Conservation (phyloP, 805 yeast genomes). For the Nakazawaea wickerhamii region DNA sequence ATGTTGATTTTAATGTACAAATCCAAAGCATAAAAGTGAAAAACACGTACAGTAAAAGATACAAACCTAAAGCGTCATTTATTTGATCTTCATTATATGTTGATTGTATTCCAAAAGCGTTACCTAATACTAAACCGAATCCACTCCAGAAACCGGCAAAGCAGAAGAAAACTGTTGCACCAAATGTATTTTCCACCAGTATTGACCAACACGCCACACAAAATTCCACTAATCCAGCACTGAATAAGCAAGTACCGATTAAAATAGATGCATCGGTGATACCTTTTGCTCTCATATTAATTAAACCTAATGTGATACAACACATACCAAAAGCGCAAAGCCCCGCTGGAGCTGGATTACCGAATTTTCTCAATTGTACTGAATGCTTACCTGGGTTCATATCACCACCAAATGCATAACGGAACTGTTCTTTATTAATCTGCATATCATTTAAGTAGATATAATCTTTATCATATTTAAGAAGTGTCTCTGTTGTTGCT, state of each 20-base stretch:
- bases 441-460: constrained; percentile 36
- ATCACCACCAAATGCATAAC: constrained; percentile 61
- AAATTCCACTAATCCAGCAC: constrained; percentile 44
- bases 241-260: constrained; percentile 65
- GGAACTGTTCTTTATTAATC: constrained; percentile 49
- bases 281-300: constrained; percentile 39
- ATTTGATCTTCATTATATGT: constrained; percentile 34
- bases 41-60: constrained; percentile 45
- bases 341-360: constrained; percentile 54
- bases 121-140: constrained; percentile 39
- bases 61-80: constrained; percentile 41
- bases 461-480: constrained; percentile 31
- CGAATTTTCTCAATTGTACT: constrained; percentile 21
- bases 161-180: constrained; percentile 44
- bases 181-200: constrained; percentile 48
- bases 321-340: constrained; percentile 42
- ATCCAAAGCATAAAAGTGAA: constrained; percentile 41
- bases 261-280: constrained; percentile 51
- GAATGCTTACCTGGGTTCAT: constrained; percentile 32
- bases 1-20: constrained; percentile 44
- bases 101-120: constrained; percentile 35
- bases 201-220: constrained; percentile 48
- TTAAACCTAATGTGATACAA: constrained; percentile 42
- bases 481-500: constrained; percentile 4
- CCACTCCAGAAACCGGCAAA: constrained; percentile 54